Evolutionary conservation across 495 filamentous ascomycete genomes (phyloP), one percentile per base, ranked within the genome.

Genomic region (Elasticomyces elasticus): DNA sequence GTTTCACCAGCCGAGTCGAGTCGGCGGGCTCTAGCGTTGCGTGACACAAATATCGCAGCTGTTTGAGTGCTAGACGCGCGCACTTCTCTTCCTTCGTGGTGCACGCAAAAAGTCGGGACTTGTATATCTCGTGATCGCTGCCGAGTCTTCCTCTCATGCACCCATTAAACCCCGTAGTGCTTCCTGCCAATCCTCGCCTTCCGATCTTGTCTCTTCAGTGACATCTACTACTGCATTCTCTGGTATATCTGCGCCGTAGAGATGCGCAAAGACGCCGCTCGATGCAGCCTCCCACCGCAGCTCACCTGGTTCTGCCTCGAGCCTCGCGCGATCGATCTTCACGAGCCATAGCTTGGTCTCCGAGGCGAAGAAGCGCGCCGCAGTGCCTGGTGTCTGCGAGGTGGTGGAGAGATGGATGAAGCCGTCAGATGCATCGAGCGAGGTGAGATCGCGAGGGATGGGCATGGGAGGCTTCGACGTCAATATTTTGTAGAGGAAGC

Each of bases 371-470:
- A 74, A 78, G 47, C 75, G 72, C 52, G 52, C 57, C 11, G 74
- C 66, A n/a, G 76, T 79, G 31, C 58, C 66, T 23, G 75, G 74
- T 25, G 74, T 65, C 71, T 79, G 76, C 45, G 59, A 62, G 17
- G 74, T 67, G 7, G 66, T 68, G 55, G 74, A 76, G 17, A 79
- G 57, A 43, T 79, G 76, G 6, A 79, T 66, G 60, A 79, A 79
- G 13, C 76, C 76, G 50, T 79, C 76, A 44, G 73, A 62, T 51
- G 63, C 66, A 62, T 79, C 76, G 6, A 77, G 66, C 20, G 71
- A 67, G 42, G 75, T 77, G 47, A 73, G 69, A 13, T 74, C 51
- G 0, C 64, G 60, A 17, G 75, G 74, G 52, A 78, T 67, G n/a
- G 75, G 74, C 22, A 63, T 51, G 15, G 71, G 71, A n/a, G 75